These are phyloP conservation scores for Zygosaccharomyces gambellarensis DNA, from an alignment of 805 yeast species.

Conservation along the genomic window DNA sequence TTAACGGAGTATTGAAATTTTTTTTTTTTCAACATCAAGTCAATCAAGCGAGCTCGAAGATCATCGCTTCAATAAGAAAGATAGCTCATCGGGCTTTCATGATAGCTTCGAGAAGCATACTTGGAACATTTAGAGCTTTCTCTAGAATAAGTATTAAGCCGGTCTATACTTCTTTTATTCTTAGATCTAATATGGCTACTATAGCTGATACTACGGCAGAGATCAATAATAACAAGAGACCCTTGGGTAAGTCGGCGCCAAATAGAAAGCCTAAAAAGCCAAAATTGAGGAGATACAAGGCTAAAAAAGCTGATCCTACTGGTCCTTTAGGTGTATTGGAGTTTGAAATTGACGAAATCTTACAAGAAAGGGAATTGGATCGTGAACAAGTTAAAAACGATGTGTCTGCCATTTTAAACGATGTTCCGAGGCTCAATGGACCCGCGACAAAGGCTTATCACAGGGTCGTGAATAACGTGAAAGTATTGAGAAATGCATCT, in stretches of 20 bases:
- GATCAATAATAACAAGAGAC: conserved; percentile 9
- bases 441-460: conserved; percentile 46
- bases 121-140: background rate
- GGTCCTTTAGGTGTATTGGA: conserved; percentile 77
- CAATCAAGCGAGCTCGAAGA: background rate
- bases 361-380: conserved; percentile 40
- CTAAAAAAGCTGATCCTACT: conserved; percentile 65
- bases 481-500: conserved; percentile 56
- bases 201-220: background rate
- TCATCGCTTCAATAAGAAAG: background rate
- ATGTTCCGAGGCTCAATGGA: conserved; percentile 37
- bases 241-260: conserved; percentile 5
- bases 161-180: background rate
- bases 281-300: conserved; percentile 50
- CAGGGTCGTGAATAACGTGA: conserved; percentile 53
- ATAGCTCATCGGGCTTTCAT: background rate
- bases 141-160: background rate
- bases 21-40: background rate
- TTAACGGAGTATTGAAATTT: conserved; percentile 1
- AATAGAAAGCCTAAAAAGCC: conserved; percentile 30
- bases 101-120: background rate
- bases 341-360: conserved; percentile 61
- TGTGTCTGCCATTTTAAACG: conserved; percentile 59
- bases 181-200: background rate
- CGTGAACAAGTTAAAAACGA: conserved; percentile 56